These are phyloP conservation scores for Acacia concinna DNA, from an alignment of 331 rosid species.

Conservation along the genomic window DNA sequence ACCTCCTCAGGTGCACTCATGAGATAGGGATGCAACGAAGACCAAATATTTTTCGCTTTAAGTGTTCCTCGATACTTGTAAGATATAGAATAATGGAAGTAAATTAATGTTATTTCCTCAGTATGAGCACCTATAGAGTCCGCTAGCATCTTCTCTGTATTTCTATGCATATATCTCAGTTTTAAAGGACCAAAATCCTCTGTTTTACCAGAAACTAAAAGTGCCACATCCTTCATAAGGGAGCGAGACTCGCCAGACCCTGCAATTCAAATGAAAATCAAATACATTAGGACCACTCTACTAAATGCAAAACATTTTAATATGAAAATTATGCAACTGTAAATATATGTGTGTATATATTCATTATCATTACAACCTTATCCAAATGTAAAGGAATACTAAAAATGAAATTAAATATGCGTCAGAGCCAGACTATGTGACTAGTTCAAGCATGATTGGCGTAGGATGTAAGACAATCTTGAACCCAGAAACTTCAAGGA, in stretches of 20 bases:
- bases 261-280: constrained; percentile 36
- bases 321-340: neutral
- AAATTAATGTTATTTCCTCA: constrained; percentile 54
- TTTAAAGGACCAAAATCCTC: constrained; percentile 54
- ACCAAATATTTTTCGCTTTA: constrained; percentile 48
- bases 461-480: neutral
- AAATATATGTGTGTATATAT: neutral
- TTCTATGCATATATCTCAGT: constrained; percentile 60
- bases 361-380: neutral
- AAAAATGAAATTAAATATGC: neutral
- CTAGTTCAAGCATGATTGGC: neutral
- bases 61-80: constrained; percentile 76
- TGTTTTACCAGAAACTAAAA: constrained; percentile 25
- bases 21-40: constrained; percentile 51
- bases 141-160: constrained; percentile 57
- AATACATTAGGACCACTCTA: neutral
- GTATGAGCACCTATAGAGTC: constrained; percentile 59
- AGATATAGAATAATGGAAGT: constrained; percentile 63
- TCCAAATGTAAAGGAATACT: neutral
- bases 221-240: constrained; percentile 60
- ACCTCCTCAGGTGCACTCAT: constrained; percentile 51
- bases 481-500: neutral
- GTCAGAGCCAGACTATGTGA: neutral
- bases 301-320: neutral
- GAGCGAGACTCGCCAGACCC: constrained; percentile 95